Base-by-base conservation (phyloP, 1,139 yeast species). In the Taphrina communis region DNA sequence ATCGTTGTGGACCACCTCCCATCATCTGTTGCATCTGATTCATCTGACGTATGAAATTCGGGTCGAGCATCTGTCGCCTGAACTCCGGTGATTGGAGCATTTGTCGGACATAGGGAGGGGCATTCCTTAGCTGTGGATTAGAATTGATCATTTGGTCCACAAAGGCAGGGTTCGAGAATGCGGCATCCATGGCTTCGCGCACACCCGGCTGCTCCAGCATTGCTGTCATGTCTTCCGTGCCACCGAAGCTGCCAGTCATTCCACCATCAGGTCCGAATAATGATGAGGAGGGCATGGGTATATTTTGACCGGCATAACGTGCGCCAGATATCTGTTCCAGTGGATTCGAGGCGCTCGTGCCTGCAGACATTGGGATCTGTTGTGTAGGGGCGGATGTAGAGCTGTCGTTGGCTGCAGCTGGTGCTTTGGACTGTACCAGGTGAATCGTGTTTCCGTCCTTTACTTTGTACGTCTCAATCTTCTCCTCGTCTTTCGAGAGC, bases 191-290 rank as follows among this genome's bases (percentile, higher is more conserved):
- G 8, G 67, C 60, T 65, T 90, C 86, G 75, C 88, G 86, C 90
- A 94, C 86, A 17, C 68, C 68, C 17, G 69, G 69, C 44, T 66
- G 70, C 25, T 66, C 72, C 46, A 65, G 63, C 69, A 65, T 57
- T 25, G 65, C 74, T 85, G 85, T 46, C 88, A 87, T 88, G 93
- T 83, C 89, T 90, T 86, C 72, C 83, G 82, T 46, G 85, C 81
- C 78, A 92, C 75, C 72, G 89, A 92, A 66, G 12, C 65, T 63
- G 7, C 71, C 67, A 2, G 70, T 68, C 65, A 69, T 69, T 9
- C 97, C 98, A 25, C 97, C 97, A 77, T 93, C 98, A 21, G 97
- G 95, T 0, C 97, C 97, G 80, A 94, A 92, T 88, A 90, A 85
- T 60, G 89, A 86, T 0, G 93, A 91, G 1, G 90, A 85, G 1